Evolutionary conservation across 2,329 filamentous ascomycete species (phyloP), one percentile per base, ranked within the genome.

Genomic region (Pseudovirgaria hyperparasitica): DNA sequence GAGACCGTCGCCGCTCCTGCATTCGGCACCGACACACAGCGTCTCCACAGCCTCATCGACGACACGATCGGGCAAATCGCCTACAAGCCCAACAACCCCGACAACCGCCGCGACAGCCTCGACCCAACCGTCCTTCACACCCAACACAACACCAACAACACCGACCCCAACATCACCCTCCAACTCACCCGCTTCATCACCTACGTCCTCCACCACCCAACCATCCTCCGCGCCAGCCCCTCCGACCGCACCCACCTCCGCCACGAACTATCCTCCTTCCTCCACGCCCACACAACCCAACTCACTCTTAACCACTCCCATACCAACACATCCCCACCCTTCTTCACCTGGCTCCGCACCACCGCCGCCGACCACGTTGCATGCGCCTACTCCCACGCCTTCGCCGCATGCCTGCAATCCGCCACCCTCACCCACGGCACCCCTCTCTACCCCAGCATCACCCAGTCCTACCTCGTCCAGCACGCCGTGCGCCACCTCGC

Each of bases 401-500:
- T 37, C 33, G 33, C 28, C 25, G 12, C 30, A 11, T 36, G 33
- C 17, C 25, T 39, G 13, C 28, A 37, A 16, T 19, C 30, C 14
- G 28, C 37, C 29, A 23, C 12, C 37, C n/a, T n/a, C n/a, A n/a
- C n/a, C n/a, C n/a, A n/a, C n/a, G 9, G 30, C 26, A 2, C 20
- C 25, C 9, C 32, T 23, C 11, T 39, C 21, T 21, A 23, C 27
- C 20, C 3, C 38, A 47, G 31, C 40, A 48, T 6, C 35, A 46
- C 8, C 41, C 38, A 15, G 35, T 48, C 37, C 12, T 46, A 46
- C 26, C 28, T 42, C 5, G 33, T 36, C 8, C 28, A 38, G 19
- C 35, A 32, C 19, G 20, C 38, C 9, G 33, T 32, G 15, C 29
- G 34, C n/a, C 41, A 44, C 30, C 32, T 48, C 9, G 38, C 42